Evolutionary conservation across 139 green algal species (phyloP), one percentile per base, ranked within the genome.

Genomic region (Edaphochlamys debaryana): DNA sequence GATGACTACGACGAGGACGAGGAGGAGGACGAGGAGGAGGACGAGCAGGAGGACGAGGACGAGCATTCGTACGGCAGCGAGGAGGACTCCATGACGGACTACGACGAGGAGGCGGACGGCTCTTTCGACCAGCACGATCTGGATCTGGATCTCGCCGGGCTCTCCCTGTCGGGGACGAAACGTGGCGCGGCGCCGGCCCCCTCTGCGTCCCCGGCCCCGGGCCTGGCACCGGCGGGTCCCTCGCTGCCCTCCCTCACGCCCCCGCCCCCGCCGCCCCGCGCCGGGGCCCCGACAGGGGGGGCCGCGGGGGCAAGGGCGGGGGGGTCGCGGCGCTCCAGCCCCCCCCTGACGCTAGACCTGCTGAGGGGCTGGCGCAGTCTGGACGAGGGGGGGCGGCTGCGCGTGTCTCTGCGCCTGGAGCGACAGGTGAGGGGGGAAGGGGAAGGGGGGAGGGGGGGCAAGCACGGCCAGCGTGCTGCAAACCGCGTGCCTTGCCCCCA

Each of bases 331-430:
- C 41, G 29, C 42, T 25, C 4, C 34, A 29, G 38, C 29, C 34
- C 41, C 32, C 81, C 81, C 30, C 54, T 70, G 69, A 68, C 34
- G 15, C n/a, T n/a, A 27, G 56, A 54, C 3, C 70, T 78, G 60
- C 67, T 87, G 42, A 32, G 45, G 27, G 30, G 50, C 30, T 29
- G n/a, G 41, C 34, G 48, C 9, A 56, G 54, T 29, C 30, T 79
- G 66, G 66, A 85, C 37, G 38, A 30, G 4, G 7, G 1, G 29
- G 36, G 71, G 3, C 40, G 75, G 13, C 32, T 86, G 76, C 77
- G 78, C 0, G 74, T 86, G 67, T 83, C 63, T 15, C 66, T 91
- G 48, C 72, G 79, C 27, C 73, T 91, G 72, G 87, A 91, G 72
- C 83, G 79, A 3, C 87, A 90, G 71, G 71, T 79, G 71, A 9